Conservation (phyloP, 2,329 filamentous ascomycete species). For the Lojkania enalia region DNA sequence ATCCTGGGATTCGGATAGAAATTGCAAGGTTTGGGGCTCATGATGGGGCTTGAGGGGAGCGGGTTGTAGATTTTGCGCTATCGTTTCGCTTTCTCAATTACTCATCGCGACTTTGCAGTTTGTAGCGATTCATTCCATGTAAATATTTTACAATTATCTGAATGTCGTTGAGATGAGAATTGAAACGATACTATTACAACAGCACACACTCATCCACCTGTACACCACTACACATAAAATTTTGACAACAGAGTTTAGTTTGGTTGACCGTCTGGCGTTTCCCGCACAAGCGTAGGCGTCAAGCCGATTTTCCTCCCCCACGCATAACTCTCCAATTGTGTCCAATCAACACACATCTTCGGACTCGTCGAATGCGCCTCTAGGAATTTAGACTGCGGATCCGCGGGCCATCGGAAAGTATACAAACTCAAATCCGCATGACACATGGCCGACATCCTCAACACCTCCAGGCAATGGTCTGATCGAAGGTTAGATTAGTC, state of each 20-base stretch:
- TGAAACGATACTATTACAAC: too few relatives aligned
- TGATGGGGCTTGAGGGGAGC: too few relatives aligned
- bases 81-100: too few relatives aligned
- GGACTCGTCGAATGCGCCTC: slow-evolving; percentile 7
- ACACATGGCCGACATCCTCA: slow-evolving; percentile 9
- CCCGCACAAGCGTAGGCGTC: slow-evolving; percentile 3
- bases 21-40: background rate
- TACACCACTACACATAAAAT: too few relatives aligned
- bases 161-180: too few relatives aligned
- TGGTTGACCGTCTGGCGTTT: background rate
- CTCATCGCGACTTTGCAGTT: too few relatives aligned
- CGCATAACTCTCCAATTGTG: slow-evolving; percentile 4
- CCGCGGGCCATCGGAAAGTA: slow-evolving; percentile 8
- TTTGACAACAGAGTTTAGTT: too few relatives aligned
- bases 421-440: slow-evolving; percentile 6
- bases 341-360: slow-evolving; percentile 8
- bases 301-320: slow-evolving; percentile 8
- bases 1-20: background rate
- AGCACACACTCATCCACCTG: too few relatives aligned
- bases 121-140: too few relatives aligned
- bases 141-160: too few relatives aligned
- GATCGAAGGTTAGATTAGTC: background rate
- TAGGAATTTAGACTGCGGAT: slow-evolving; percentile 4
- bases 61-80: too few relatives aligned
- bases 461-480: slow-evolving; percentile 11